These are phyloP conservation scores for Colletotrichum truncatum DNA, from an alignment of 2,329 filamentous ascomycete species.

Conservation along the genomic window DNA sequence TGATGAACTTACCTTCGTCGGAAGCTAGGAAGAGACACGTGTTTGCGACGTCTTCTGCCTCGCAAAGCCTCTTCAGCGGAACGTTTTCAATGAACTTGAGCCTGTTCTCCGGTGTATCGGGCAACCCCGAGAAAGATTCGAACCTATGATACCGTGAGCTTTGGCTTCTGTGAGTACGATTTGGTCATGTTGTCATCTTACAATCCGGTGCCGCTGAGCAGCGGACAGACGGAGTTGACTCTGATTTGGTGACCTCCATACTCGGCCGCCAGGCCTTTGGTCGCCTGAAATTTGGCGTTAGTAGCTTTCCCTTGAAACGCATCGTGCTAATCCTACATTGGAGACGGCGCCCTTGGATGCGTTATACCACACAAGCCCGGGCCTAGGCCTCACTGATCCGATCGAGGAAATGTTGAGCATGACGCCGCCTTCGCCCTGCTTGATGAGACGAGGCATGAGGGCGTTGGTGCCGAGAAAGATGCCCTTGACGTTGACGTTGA, in stretches of 20 bases:
- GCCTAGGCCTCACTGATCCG: conserved; percentile 72
- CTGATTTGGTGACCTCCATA: conserved; percentile 78
- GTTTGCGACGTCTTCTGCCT: conserved; percentile 75
- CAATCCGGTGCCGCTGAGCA: conserved; percentile 74
- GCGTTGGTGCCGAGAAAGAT: conserved; percentile 69
- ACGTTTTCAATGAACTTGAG: conserved; percentile 41
- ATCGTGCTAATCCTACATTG: conserved; percentile 44
- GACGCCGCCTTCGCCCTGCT: conserved; percentile 75
- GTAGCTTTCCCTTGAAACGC: background rate
- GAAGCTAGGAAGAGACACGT: conserved; percentile 76
- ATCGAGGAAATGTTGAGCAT: conserved; percentile 82
- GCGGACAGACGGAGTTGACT: conserved; percentile 76
- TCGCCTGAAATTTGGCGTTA: conserved; percentile 43
- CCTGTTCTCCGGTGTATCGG: conserved; percentile 69
- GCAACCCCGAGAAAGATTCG: conserved; percentile 65
- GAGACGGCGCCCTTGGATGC: conserved; percentile 73
- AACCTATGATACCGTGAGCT: background rate
- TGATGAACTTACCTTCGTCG: conserved; percentile 77
- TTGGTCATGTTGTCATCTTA: too few species aligned
- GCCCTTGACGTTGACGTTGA: conserved; percentile 75
- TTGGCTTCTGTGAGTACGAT: too few species aligned
- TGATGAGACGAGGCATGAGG: conserved; percentile 51
- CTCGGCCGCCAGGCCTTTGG: conserved; percentile 72
- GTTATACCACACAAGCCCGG: conserved; percentile 75
- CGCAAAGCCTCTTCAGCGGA: conserved; percentile 38